Evolutionary conservation across 495 filamentous ascomycete species (phyloP).

Genomic region (Mycothermus thermophilus): DNA sequence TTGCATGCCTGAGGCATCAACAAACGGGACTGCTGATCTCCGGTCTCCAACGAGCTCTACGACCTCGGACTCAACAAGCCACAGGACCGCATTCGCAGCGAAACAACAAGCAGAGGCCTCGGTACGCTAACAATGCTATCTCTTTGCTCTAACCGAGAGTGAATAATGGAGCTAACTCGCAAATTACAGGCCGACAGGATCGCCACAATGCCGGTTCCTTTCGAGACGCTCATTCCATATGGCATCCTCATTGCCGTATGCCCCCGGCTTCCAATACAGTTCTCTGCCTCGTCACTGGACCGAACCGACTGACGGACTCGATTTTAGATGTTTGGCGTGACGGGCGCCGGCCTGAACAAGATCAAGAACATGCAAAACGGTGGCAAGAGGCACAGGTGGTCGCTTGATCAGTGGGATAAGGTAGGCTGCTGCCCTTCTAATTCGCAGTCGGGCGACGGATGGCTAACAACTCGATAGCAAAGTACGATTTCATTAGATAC

Average conservation of each 20-base stretch:
- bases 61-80: too few relatives aligned
- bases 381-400: constrained; percentile 71
- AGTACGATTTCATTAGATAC: constrained; percentile 37
- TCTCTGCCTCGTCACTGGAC: too few relatives aligned
- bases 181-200: constrained; percentile 12
- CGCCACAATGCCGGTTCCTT: constrained; percentile 77
- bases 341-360: constrained; percentile 59
- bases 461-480: constrained; percentile 45
- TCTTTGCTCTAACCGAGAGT: too few relatives aligned
- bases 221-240: constrained; percentile 90
- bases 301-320: too few relatives aligned
- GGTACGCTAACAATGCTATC: not conserved
- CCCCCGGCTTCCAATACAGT: too few relatives aligned
- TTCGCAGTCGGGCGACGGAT: too few relatives aligned
- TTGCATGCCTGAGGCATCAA: constrained; percentile 10
- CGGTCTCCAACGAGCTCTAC: too few relatives aligned
- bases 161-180: constrained; percentile 12
- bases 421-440: constrained; percentile 44
- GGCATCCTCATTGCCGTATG: constrained; percentile 77
- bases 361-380: constrained; percentile 73
- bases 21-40: too few relatives aligned
- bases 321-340: constrained; percentile 76
- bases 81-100: too few relatives aligned
- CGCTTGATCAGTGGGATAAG: constrained; percentile 83
- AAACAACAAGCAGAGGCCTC: too few relatives aligned